Base-by-base conservation (phyloP, 225 moss, liverwort and hornwort species). In the Thuidium tamariscinum region DNA sequence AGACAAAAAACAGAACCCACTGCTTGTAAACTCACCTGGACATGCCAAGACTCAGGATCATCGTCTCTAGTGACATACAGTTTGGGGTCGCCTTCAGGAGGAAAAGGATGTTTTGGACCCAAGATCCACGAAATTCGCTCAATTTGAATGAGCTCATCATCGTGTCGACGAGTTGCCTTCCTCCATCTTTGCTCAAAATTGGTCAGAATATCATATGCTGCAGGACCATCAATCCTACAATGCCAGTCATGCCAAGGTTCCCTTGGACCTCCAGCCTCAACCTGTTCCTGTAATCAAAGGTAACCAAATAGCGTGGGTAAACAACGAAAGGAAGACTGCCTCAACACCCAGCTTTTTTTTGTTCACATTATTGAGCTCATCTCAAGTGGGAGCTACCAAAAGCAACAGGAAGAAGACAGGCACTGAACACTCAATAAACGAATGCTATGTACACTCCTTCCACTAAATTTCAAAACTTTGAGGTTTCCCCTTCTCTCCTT, bases 241-340 rank as follows among this genome's bases (percentile, higher is more conserved):
- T 97, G 93, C 89, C 93, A 95, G 81, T 97, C 96, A 88, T 97
- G 96, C 97, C 97, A 97, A 85, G 97, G 94, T 83, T 97, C 92
- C 88, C 97, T 90, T 78, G 97, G 97, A 30, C 96, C 97, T 86
- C 96, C 97, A 13, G 84, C 91, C 54, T 97, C 97, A 62, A 55
- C 83, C 95, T 84, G 88, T 66, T 49, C 84, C 96, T 92, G 89
- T 52, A 52, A 62, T 4, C 64, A 52, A 13, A 79, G 23, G 60
- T 21, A 59, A 64, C 16, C 39, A 70, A 18, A 48, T 3, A 70
- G 36, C 22, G 22, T 64, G 64, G 32, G 48, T 68, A 12, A 69
- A 39, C 17, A 77, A 67, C 54, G 46, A 36, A 54, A 71, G 30
- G 26, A 79, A 48, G 54, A 37, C 48, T 68, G 69, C n/a, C 76